A percentile compares a stretch with the other conserved stretches of the same genome.
Conservation (phyloP, 352 stramenopile genomes). For the Globisporangium nagaii region DNA sequence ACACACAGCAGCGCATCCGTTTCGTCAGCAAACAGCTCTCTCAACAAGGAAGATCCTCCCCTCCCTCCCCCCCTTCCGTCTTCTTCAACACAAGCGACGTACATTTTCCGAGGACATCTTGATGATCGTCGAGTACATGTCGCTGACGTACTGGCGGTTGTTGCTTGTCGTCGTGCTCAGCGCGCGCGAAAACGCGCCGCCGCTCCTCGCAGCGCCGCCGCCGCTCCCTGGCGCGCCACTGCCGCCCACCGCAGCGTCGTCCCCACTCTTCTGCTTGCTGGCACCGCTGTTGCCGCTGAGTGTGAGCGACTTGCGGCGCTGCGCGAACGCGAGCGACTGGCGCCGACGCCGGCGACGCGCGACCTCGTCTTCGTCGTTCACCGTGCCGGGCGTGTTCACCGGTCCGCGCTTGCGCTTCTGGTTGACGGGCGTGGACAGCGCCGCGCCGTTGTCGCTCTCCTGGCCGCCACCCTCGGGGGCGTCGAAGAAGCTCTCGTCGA, state of each 20-base stretch:
- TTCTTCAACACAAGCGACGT: constrained; percentile 4
- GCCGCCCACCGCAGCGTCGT: neutral
- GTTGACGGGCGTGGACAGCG: constrained; percentile 8
- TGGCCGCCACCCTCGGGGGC: neutral
- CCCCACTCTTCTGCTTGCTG: constrained; percentile 19
- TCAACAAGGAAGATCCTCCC: neutral
- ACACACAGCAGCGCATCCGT: neutral
- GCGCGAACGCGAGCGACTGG: constrained; percentile 66
- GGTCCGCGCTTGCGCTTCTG: constrained; percentile 37
- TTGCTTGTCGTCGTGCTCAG: constrained; percentile 2
- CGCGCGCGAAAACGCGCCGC: constrained; percentile 7
- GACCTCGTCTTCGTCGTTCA: constrained; percentile 66
- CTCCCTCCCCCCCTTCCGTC: neutral
- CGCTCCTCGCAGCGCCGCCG: neutral
- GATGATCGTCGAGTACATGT: constrained; percentile 92
- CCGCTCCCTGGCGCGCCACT: neutral
- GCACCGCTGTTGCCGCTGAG: constrained; percentile 16
- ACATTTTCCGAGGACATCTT: constrained; percentile 91
- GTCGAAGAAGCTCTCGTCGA: constrained; percentile 17
- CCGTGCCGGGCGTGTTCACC: constrained; percentile 18
- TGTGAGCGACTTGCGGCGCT: constrained; percentile 65
- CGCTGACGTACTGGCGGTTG: constrained; percentile 80
- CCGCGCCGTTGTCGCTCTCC: constrained; percentile 1
- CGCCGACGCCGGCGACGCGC: constrained; percentile 47
- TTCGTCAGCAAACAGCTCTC: neutral